Evolutionary conservation across 2,329 filamentous ascomycete genomes (phyloP), one percentile per base, ranked within the genome.

Genomic region (Penicillium thymicola): DNA sequence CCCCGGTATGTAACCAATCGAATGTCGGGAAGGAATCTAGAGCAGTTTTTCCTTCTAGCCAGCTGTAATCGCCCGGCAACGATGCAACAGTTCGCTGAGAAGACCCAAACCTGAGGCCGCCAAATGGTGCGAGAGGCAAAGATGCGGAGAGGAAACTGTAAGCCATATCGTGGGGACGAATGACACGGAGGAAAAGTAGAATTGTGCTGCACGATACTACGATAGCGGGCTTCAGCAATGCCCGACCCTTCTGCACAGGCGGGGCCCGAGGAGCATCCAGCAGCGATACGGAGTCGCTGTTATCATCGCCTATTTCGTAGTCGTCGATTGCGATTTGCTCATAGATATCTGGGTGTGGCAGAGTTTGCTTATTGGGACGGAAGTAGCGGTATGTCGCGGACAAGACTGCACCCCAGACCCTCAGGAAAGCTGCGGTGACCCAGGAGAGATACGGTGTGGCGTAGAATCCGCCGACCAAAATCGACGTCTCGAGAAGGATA

Each of bases 141-240:
- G 62, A 61, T 18, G 54, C 52, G 3, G 64, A 65, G 18, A 66
- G 52, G 30, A 58, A 66, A 14, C 46, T 42, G 25, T 64, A 62
- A 9, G 57, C 51, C 1, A 61, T 38, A 34, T 60, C 57, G 5
- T 36, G 50, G 10, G 63, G 63, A n/a, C 63, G 62, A 34, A 60
- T 5, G 18, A 32, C 25, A 6, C 62, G 55, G 23, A 65, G 38
- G 13, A 60, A 46, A 9, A 61, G 30, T 34, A 49, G 36, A 2
- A 59, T 43, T 10, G 55, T 44, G 7, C 27, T 45, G 32, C 55
- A 50, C 2, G 28, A 14, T 10, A 64, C 44, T 3, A 61, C 57
- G 5, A 65, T 27, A 11, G 21, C 28, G 9, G 55, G 50, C 42
- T 47, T 51, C 23, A 51, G 14, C 16, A 55, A 23, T 16, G 51